phyloP scores from a whole-genome alignment of 768 basidiomycete genomes.

The Glaciozyma martinii region DNA sequence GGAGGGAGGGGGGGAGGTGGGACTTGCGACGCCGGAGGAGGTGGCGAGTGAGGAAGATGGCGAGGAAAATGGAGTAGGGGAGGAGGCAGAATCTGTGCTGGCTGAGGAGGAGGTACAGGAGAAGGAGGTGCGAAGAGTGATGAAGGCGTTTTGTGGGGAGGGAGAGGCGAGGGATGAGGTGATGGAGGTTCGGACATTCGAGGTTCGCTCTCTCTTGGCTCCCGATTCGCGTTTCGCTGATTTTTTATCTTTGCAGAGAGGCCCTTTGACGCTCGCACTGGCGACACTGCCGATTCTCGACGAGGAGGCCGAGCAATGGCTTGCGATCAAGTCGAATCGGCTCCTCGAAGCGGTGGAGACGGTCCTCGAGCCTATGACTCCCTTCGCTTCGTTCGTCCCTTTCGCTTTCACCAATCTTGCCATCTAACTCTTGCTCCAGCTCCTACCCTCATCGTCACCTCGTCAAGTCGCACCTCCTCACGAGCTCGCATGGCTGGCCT shows the following conservation, averaged over 20 bases:
- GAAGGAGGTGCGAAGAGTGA: background rate
- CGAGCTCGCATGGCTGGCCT: background rate
- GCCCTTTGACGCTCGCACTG: constrained; percentile 6
- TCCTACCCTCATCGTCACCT: constrained; percentile 7
- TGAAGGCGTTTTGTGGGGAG: background rate
- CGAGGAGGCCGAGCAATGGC: background rate
- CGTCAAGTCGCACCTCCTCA: background rate
- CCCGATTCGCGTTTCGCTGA: background rate
- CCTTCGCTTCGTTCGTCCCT: constrained; percentile 1
- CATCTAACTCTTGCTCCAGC: background rate
- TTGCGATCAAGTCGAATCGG: constrained; percentile 5
- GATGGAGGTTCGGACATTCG: background rate
- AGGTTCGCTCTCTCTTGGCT: constrained; percentile 1
- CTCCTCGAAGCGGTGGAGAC: constrained; percentile 18
- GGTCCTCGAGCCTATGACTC: background rate
- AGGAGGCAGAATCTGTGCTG: background rate
- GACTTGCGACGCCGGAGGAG: constrained; percentile 1
- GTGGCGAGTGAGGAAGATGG: constrained; percentile 1
- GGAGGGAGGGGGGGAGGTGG: background rate
- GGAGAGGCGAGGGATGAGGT: background rate
- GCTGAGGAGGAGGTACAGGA: background rate
- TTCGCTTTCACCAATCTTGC: background rate
- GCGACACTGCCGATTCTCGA: background rate
- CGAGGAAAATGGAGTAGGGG: background rate
- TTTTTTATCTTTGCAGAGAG: background rate